A percentile compares a stretch with the other conserved stretches of the same genome.
These are phyloP conservation scores for Centella asiatica DNA, from an alignment of 129 eudicot genomes.

Conservation along the genomic window DNA sequence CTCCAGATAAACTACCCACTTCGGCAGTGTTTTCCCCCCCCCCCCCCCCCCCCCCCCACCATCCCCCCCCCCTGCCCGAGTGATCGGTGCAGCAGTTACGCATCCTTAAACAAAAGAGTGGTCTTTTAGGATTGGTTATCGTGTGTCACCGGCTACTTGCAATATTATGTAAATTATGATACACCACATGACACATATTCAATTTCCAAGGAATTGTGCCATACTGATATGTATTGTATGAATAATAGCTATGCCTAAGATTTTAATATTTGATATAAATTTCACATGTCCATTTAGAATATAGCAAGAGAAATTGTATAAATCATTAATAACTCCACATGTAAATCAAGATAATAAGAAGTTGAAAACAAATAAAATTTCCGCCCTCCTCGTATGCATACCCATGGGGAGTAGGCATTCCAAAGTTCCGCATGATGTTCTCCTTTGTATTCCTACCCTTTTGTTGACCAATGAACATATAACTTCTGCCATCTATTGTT, in stretches of 20 bases:
- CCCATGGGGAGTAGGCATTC: slow-evolving; percentile 99
- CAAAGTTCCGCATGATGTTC: slow-evolving; percentile 80
- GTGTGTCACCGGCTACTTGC: no score
- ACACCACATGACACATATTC: no score
- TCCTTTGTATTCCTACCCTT: slow-evolving; percentile 94
- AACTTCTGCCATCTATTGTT: slow-evolving; percentile 65
- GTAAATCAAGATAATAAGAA: neutral
- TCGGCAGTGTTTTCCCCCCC: no score
- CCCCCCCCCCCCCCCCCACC: no score
- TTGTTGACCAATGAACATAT: slow-evolving; percentile 92
- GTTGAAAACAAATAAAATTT: neutral
- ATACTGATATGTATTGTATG: no score
- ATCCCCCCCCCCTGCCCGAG: no score
- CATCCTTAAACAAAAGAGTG: no score
- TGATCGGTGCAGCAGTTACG: no score
- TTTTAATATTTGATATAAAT: neutral
- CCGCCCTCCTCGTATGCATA: slow-evolving; percentile 18
- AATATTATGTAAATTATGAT: no score
- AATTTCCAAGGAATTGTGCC: no score
- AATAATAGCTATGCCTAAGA: neutral
- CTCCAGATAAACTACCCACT: no score
- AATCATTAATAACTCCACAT: slow-evolving; percentile 1
- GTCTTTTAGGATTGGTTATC: no score
- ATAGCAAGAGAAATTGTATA: neutral
- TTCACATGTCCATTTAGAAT: neutral